Base-by-base conservation (phyloP, 2,329 filamentous ascomycete species). In the Diaporthe caulivora region DNA sequence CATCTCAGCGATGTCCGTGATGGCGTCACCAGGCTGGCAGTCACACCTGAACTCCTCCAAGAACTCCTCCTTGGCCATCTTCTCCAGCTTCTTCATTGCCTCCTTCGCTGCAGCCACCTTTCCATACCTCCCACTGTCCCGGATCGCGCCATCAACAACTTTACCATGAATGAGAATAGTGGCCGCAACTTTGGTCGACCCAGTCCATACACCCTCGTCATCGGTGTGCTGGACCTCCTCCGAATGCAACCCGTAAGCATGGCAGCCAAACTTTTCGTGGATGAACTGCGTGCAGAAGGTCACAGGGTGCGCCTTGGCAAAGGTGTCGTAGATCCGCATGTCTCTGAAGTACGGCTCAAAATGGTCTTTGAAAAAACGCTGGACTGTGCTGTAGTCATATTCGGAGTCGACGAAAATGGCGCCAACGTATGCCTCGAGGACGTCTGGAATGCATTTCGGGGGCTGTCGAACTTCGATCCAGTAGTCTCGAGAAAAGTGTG, bases 391-490 rank as follows among this genome's bases (percentile, higher is more conserved):
- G 81, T 93, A 98, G 79, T 97, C 85, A 83, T 96, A 98, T 58
- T 88, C 86, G 0, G 94, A 93, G 82, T 99, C 97, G 15, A 99
- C 93, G 80, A 98, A 98, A 29, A 98, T 87, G 26, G 96, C 96
- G 1, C 95, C 97, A 3, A 98, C 85, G 78, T 95, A 97, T 0
- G 96, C 91, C 86, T 99, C 97, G 4, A 98, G 87, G 49, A 98
- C 90, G 81, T 99, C 97, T 0, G 95, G 91, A 8, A 98, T 89
- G 70, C 85, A 87, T 78, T 97, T 97, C 11, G 93, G 94, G 1
- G 93, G 91, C 53, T 89, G 86, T 21, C 85, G 86, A 13, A 89
- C 87, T 17, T 86, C 84, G 37, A 90, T 86, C 94, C 94, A 97
- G 81, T 92, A 96, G 82, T 94, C 90, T 5, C 87, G 85, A 13